phyloP scores from a whole-genome alignment of 2,329 filamentous ascomycete species.

The Beauveria sp. region DNA sequence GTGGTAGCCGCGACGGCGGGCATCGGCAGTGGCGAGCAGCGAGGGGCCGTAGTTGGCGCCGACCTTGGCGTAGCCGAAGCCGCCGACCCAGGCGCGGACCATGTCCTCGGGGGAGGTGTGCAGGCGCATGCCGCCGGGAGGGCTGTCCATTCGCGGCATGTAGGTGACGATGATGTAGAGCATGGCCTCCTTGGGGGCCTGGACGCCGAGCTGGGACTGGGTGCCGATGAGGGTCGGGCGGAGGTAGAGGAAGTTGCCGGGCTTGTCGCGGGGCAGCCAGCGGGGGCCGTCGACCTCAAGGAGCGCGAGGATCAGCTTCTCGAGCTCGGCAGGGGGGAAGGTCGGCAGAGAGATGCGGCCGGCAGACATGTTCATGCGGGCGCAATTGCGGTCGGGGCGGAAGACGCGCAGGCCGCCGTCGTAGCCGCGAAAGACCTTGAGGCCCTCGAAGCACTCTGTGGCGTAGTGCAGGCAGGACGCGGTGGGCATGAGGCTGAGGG shows the following conservation, averaged over 20 bases:
- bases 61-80: constrained; percentile 86
- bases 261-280: constrained; percentile 66
- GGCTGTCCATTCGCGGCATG: constrained; percentile 50
- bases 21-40: constrained; percentile 70
- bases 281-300: constrained; percentile 65
- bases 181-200: constrained; percentile 72
- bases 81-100: constrained; percentile 87
- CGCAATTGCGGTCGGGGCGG: constrained; percentile 66
- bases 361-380: constrained; percentile 53
- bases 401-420: constrained; percentile 71
- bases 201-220: constrained; percentile 71
- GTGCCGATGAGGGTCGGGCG: constrained; percentile 83
- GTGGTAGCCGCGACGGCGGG: constrained; percentile 64
- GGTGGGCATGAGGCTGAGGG: constrained; percentile 70
- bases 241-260: constrained; percentile 72
- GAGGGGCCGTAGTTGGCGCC: constrained; percentile 90
- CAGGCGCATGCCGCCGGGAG: constrained; percentile 57
- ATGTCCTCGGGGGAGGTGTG: constrained; percentile 74
- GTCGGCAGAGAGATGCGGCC: constrained; percentile 64
- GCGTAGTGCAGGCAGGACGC: constrained; percentile 81
- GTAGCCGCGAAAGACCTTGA: constrained; percentile 72
- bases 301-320: constrained; percentile 65
- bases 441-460: constrained; percentile 83
- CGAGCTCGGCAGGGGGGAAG: constrained; percentile 63
- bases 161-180: constrained; percentile 72